Conservation (phyloP, 163 green algal genomes). For the Coccomyxa subellipsoidea region DNA sequence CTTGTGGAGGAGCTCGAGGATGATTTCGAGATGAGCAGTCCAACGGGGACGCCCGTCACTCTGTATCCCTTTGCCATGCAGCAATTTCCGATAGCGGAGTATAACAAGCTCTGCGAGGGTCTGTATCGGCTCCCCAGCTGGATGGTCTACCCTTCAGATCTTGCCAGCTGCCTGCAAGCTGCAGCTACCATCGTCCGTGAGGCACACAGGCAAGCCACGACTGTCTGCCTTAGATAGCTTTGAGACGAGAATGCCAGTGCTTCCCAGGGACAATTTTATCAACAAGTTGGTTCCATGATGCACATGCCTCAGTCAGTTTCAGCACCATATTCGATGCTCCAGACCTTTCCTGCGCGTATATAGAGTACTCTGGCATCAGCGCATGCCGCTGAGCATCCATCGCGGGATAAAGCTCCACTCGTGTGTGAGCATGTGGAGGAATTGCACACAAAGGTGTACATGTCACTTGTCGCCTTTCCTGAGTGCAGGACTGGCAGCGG, state of each 20-base stretch:
- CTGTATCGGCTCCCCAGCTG: slow-evolving; percentile 3
- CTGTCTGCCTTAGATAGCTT: background rate
- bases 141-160: slow-evolving; percentile 4
- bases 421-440: no score
- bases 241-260: no score
- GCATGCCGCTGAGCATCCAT: no score
- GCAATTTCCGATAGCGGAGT: background rate
- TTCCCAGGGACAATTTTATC: no score
- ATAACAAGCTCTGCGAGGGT: background rate
- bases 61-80: background rate
- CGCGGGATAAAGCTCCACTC: no score
- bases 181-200: background rate
- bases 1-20: background rate
- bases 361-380: no score
- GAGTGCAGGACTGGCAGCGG: background rate
- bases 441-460: background rate
- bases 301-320: no score
- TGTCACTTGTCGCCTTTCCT: background rate
- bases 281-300: no score
- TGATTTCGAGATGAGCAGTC: background rate
- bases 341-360: no score
- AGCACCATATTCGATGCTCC: no score
- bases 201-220: background rate
- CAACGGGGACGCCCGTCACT: background rate
- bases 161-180: background rate